Evolutionary conservation across 179 eudicot genomes (phyloP).

Genomic region (Patellifolia procumbens): DNA sequence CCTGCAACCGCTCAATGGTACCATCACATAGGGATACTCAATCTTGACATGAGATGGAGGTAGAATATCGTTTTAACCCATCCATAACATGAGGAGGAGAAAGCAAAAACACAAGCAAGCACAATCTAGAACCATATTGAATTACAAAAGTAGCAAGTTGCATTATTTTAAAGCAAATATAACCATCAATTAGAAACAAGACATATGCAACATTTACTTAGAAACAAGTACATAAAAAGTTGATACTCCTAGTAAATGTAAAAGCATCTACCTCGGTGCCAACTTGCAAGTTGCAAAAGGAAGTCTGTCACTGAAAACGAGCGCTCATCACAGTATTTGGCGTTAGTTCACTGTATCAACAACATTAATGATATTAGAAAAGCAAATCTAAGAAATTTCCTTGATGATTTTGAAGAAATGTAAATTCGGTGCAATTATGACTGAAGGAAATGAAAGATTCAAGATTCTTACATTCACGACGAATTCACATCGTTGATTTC

Average conservation of each 20-base stretch:
- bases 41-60: neutral
- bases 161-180: neutral
- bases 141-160: slow-evolving; percentile 19
- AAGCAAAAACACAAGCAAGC: slow-evolving; percentile 11
- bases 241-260: neutral
- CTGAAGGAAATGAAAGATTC: neutral
- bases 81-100: neutral
- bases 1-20: neutral
- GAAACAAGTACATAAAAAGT: neutral
- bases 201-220: neutral
- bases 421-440: neutral
- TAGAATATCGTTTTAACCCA: slow-evolving; percentile 1
- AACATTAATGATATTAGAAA: neutral
- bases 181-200: neutral
- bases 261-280: neutral
- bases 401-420: too few species aligned
- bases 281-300: slow-evolving; percentile 12
- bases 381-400: neutral
- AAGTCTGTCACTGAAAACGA: neutral
- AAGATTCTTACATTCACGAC: too few species aligned
- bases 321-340: neutral
- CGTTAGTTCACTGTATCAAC: neutral
- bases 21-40: neutral
- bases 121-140: slow-evolving; percentile 5
- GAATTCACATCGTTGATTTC: neutral